Conservation (phyloP, 2,329 filamentous ascomycete species). For the Cryphonectria parasitica region DNA sequence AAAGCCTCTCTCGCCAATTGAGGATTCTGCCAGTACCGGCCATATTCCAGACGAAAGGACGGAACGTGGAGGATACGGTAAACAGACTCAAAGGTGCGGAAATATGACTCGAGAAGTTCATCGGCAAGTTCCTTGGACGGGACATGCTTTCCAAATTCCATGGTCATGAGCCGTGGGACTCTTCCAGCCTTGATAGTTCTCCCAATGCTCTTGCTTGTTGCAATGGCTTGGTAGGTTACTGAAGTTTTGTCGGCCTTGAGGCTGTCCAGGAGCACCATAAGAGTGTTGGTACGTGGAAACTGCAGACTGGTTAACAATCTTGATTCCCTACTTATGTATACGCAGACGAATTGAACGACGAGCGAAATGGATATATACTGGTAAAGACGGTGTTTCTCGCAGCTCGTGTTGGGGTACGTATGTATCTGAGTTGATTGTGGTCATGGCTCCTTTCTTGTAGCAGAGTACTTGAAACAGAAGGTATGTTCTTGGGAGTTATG, state of each 20-base stretch:
- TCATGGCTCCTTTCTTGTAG: not conserved
- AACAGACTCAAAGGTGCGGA: conserved; percentile 50
- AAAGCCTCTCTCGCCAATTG: conserved; percentile 52
- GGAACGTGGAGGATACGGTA: conserved; percentile 58
- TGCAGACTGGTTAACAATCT: conserved; percentile 32
- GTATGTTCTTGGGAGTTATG: not conserved
- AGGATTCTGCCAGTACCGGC: conserved; percentile 51
- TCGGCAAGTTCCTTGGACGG: conserved; percentile 52
- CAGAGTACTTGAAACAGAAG: not conserved
- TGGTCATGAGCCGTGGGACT: conserved; percentile 50
- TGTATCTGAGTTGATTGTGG: not conserved
- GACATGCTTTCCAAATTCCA: conserved; percentile 45
- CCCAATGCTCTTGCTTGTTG: conserved; percentile 57
- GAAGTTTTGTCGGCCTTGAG: conserved; percentile 43
- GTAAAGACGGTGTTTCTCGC: not conserved
- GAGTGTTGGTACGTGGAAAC: conserved; percentile 41
- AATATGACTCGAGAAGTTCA: conserved; percentile 52
- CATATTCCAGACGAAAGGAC: conserved; percentile 51
- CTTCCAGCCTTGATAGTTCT: conserved; percentile 55
- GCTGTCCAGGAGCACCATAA: conserved; percentile 50
- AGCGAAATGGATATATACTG: not conserved
- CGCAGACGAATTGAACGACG: not conserved
- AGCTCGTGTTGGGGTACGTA: not conserved
- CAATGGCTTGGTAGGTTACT: conserved; percentile 42
- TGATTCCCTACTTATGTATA: not conserved